A percentile compares a stretch with the other conserved stretches of the same genome.
Evolutionary conservation across 225 moss, liverwort and hornwort genomes (phyloP).

Genomic region (Straminergon stramineum): DNA sequence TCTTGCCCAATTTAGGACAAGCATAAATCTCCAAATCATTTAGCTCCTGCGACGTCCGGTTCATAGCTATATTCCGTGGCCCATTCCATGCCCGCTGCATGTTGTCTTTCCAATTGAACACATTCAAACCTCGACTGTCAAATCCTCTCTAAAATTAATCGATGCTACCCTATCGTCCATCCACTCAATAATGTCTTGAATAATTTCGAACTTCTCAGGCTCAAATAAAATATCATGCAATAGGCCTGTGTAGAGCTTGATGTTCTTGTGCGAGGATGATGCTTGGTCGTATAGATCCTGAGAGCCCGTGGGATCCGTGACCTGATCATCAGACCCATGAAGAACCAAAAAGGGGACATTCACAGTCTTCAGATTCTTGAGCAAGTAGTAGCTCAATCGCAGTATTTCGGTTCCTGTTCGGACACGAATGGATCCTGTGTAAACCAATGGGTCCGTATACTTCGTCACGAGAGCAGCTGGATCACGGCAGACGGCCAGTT

Average conservation of each 20-base stretch:
- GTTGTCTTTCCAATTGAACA: not conserved
- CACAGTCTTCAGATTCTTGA: constrained; percentile 58
- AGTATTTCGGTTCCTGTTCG: constrained; percentile 79
- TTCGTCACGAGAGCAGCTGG: constrained; percentile 67
- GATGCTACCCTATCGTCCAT: constrained; percentile 39
- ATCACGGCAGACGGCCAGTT: constrained; percentile 66
- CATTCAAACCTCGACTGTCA: constrained; percentile 8
- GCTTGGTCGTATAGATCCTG: constrained; percentile 72
- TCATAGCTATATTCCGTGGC: not conserved
- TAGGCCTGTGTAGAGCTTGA: constrained; percentile 71
- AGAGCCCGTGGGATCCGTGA: constrained; percentile 74
- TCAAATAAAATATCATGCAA: constrained; percentile 87
- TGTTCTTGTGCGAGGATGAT: constrained; percentile 53
- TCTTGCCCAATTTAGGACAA: not conserved
- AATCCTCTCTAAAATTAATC: not conserved
- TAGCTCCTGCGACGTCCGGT: not conserved
- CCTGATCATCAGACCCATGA: constrained; percentile 75
- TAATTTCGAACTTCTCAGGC: constrained; percentile 66
- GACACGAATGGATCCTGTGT: constrained; percentile 80
- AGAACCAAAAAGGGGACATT: constrained; percentile 68
- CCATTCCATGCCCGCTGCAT: not conserved
- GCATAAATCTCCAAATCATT: not conserved
- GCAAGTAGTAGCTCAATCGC: constrained; percentile 56
- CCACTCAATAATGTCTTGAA: constrained; percentile 65
- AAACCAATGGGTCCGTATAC: constrained; percentile 58